phyloP scores from a whole-genome alignment of 2,329 filamentous ascomycete species.

The Ceratocystis destructans region DNA sequence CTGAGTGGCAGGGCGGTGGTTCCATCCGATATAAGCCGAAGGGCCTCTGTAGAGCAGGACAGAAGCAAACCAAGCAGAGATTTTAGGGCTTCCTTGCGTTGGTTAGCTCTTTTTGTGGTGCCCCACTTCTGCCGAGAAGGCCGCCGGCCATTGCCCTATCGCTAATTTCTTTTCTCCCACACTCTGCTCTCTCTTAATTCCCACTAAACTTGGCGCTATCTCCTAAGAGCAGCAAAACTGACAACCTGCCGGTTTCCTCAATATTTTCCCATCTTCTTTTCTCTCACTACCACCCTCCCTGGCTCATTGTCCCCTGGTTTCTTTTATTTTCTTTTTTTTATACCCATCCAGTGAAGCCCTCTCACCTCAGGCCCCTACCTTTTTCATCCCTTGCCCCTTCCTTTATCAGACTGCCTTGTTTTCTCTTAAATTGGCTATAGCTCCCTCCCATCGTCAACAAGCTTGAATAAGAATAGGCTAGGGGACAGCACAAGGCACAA shows the following conservation, averaged over 20 bases:
- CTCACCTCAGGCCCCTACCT: background rate
- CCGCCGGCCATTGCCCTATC: too few species aligned
- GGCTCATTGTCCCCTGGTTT: background rate
- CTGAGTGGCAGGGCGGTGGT: background rate
- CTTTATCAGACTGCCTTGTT: background rate
- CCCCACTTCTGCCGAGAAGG: too few species aligned
- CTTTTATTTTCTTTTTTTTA: background rate
- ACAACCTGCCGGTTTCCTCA: constrained; percentile 6
- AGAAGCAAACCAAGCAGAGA: too few species aligned
- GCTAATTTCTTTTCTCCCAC: background rate
- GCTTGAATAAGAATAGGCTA: background rate
- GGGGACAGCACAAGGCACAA: background rate
- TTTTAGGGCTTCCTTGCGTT: too few species aligned
- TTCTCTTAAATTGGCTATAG: constrained; percentile 6
- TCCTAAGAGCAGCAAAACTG: background rate
- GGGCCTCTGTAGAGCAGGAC: too few species aligned
- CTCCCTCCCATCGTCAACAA: background rate
- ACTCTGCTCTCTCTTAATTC: background rate
- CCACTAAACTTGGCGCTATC: background rate
- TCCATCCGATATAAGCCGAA: background rate
- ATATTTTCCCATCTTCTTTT: background rate
- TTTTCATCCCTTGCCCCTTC: background rate
- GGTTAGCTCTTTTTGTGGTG: too few species aligned
- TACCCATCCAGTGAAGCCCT: background rate
- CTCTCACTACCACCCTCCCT: background rate